phyloP scores from a whole-genome alignment of 2,329 filamentous ascomycete genomes.

The Paramyrothecium roridum region DNA sequence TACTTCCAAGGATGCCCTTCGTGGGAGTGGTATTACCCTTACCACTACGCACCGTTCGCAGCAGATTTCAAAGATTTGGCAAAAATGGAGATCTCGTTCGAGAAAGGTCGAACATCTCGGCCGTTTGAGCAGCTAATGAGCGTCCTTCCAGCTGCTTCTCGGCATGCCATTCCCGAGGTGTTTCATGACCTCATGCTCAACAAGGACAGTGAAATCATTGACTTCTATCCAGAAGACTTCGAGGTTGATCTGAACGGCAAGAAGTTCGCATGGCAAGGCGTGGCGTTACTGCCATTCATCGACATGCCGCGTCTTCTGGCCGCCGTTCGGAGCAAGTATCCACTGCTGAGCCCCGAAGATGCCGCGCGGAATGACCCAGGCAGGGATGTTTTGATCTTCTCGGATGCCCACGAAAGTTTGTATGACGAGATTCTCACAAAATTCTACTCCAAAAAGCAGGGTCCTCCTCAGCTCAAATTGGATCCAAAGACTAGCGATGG shows the following conservation, averaged over 20 bases:
- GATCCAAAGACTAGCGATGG: constrained; percentile 74
- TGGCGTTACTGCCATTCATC: constrained; percentile 92
- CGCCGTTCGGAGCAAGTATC: constrained; percentile 82
- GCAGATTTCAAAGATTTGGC: constrained; percentile 85
- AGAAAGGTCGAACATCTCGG: constrained; percentile 79
- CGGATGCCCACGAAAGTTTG: constrained; percentile 72
- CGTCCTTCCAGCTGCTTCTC: constrained; percentile 88
- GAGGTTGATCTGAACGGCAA: constrained; percentile 93
- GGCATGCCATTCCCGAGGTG: constrained; percentile 81
- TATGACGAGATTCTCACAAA: constrained; percentile 81
- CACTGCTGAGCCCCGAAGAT: constrained; percentile 74
- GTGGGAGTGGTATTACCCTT: constrained; percentile 99
- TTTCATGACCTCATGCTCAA: constrained; percentile 92
- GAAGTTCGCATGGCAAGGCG: constrained; percentile 97
- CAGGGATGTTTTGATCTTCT: constrained; percentile 78
- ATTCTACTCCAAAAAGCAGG: constrained; percentile 91
- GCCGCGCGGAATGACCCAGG: constrained; percentile 74
- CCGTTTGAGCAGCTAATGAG: constrained; percentile 99
- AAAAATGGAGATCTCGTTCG: constrained; percentile 76
- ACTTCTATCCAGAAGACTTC: constrained; percentile 97
- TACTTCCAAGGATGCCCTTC: constrained; percentile 98
- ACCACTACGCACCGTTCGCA: constrained; percentile 97
- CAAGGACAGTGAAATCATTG: constrained; percentile 84
- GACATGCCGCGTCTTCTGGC: constrained; percentile 82
- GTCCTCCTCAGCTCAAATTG: constrained; percentile 63